Evolutionary conservation across 2,329 filamentous ascomycete species (phyloP), one percentile per base, ranked within the genome.

Genomic region (Microdochium bolleyi): DNA sequence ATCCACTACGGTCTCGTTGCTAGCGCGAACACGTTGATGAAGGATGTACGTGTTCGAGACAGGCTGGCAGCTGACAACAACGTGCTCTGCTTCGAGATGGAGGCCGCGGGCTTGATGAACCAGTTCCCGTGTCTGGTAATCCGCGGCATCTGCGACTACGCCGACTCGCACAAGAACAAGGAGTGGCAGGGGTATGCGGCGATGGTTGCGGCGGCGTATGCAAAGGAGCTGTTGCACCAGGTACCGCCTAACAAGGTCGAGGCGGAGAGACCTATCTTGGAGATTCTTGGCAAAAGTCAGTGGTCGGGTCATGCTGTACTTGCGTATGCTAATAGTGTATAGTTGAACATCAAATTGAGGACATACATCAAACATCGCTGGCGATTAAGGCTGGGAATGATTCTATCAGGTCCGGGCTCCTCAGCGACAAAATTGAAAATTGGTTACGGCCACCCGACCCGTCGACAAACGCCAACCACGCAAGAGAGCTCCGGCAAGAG

Each of bases 1-100:
- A 55, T 71, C 2, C 67, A 70, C 51, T 68, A 67, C 25, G 70
- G 70, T 0, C 25, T 64, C 0, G 68, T 72, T 52, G 68, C 64
- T 1, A 68, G 62, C 0, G 64, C 48, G 0, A 65, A 68, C 44
- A 51, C 53, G 19, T 1, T 68, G 9, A 65, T 70, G 53, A 63
- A 64, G 27, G 50, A 67, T 50, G 64, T 58, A 0, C 0, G 4
- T 1, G 4, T 54, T 3, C 56, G 69, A 2, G 65, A 70, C 51
- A 51, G 37, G 27, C 50, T 68, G 1, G 44, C 58, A 1, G 19
- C 16, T 2, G 54, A 63, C n/a, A 52, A 57, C 3, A 53, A 55
- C 16, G 55, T 67, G 11, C 37, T 68, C 5, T 66, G 62, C 49
- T 68, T 69, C 49, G 67, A 69, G 51, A 68, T 64, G 63, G 65